These are phyloP conservation scores for Ceratobasidium sp. DNA, from an alignment of 1,284 basidiomycete genomes.

Conservation along the genomic window DNA sequence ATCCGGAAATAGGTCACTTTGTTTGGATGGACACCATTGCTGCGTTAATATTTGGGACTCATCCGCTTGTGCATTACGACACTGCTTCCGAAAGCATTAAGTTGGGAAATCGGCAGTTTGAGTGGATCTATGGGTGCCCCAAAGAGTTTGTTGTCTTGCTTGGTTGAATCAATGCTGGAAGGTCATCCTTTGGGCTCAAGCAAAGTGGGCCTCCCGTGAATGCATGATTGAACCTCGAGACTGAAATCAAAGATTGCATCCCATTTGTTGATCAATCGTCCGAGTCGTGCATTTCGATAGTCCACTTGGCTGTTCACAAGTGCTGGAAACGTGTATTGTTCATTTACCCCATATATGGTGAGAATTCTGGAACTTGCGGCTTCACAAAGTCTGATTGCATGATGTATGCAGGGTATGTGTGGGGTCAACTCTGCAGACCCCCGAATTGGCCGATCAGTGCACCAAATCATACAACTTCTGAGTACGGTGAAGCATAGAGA, in stretches of 20 bases:
- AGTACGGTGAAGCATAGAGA: not conserved
- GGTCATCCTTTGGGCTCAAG: not conserved
- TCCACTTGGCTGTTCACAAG: slow-evolving; percentile 26
- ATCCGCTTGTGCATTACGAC: slow-evolving; percentile 15
- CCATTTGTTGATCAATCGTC: not conserved
- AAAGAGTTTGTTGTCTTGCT: slow-evolving; percentile 11
- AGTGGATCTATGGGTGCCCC: slow-evolving; percentile 36
- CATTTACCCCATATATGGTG: slow-evolving; percentile 32
- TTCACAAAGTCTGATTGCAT: not conserved
- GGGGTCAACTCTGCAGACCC: slow-evolving; percentile 21
- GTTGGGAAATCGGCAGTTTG: not conserved
- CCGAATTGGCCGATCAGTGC: slow-evolving; percentile 20
- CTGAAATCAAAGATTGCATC: not conserved
- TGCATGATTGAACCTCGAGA: not conserved
- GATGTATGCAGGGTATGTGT: slow-evolving; percentile 7
- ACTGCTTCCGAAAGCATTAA: not conserved
- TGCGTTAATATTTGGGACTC: slow-evolving; percentile 13
- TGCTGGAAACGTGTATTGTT: slow-evolving; percentile 33
- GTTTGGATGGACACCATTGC: slow-evolving; percentile 31
- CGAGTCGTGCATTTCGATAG: slow-evolving; percentile 14
- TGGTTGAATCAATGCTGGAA: slow-evolving; percentile 1
- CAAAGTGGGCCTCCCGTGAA: not conserved
- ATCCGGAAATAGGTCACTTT: not conserved
- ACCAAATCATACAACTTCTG: slow-evolving; percentile 30
- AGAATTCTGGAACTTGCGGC: not conserved